These are phyloP conservation scores for Candida taoyuanica DNA, from an alignment of 805 yeast genomes.

Conservation along the genomic window DNA sequence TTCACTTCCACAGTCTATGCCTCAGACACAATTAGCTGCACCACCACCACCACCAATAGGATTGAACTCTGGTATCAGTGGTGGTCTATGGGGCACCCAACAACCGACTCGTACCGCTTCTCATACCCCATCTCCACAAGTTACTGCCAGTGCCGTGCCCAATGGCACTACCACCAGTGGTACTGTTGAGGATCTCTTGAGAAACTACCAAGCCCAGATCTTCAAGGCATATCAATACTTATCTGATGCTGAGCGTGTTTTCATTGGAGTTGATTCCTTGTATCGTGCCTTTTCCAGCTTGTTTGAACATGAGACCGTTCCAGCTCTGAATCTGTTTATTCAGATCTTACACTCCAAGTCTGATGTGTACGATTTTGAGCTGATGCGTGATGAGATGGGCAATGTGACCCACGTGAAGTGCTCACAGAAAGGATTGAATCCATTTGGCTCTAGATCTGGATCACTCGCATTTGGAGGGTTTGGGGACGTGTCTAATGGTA, in stretches of 20 bases:
- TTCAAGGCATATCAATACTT: constrained; percentile 9
- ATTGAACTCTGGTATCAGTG: neutral
- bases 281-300: constrained; percentile 4
- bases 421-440: neutral
- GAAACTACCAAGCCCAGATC: constrained; percentile 8
- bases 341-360: constrained; percentile 14
- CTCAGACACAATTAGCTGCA: too few relatives aligned
- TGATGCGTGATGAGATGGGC: constrained; percentile 11
- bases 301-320: constrained; percentile 2
- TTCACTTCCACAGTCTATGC: too few relatives aligned
- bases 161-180: neutral
- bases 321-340: constrained; percentile 9
- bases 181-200: constrained; percentile 5
- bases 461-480: too few relatives aligned
- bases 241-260: constrained; percentile 2
- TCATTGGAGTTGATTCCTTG: constrained; percentile 3
- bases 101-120: too few relatives aligned
- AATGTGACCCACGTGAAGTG: constrained; percentile 17
- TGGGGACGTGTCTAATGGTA: too few relatives aligned
- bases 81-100: too few relatives aligned
- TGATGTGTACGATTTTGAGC: constrained; percentile 10
- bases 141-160: neutral
- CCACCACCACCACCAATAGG: neutral
- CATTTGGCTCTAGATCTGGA: constrained; percentile 3
- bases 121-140: too few relatives aligned